Percentiles rank a stretch among this genome's conserved stretches.
Conservation (phyloP, 2,329 filamentous ascomycete genomes). For the Ciborinia camelliae region DNA sequence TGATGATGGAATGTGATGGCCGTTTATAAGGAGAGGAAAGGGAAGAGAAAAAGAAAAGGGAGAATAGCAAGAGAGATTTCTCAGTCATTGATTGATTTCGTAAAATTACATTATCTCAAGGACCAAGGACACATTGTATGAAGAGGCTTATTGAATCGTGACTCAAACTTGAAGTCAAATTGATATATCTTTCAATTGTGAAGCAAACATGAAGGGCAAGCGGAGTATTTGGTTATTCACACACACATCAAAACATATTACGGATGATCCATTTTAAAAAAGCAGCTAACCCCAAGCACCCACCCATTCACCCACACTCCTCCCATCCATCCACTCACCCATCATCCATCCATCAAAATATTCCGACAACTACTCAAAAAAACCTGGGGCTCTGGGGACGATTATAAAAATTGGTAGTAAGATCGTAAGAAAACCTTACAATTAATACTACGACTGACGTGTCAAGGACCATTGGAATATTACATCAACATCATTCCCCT, state of each 20-base stretch:
- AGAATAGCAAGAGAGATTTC: background rate
- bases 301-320: background rate
- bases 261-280: no score
- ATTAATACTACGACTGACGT: conserved; percentile 35
- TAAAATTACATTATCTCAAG: no score
- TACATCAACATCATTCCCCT: conserved; percentile 22
- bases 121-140: no score
- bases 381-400: conserved; percentile 28
- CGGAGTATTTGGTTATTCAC: no score
- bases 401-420: no score
- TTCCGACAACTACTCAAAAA: background rate
- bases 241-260: no score
- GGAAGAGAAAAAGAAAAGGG: background rate
- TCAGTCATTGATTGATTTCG: background rate
- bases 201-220: conserved; percentile 2
- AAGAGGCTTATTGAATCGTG: no score
- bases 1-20: conserved; percentile 21
- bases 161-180: background rate
- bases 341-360: background rate
- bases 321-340: background rate
- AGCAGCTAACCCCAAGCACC: no score
- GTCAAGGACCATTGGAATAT: conserved; percentile 24
- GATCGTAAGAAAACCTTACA: no score
- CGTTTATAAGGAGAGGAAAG: background rate
- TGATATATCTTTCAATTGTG: background rate